Conservation (phyloP, 306 rosid species). For the Calophaca sinica region DNA sequence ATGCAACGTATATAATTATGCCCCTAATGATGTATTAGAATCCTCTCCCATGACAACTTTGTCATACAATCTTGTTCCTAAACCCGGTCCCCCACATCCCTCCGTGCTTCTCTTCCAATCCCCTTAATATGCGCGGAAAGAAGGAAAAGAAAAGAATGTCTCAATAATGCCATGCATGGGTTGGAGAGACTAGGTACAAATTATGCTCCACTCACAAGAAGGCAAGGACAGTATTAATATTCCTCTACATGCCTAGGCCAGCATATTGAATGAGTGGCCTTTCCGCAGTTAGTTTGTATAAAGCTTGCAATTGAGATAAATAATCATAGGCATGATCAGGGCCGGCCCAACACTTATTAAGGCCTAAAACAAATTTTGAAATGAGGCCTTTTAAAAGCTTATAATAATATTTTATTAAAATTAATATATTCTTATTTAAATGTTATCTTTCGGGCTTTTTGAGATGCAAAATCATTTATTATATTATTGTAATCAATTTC, state of each 20-base stretch:
- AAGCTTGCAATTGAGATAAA: slow-evolving; percentile 26
- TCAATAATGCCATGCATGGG: slow-evolving; percentile 10
- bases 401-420: too few species aligned
- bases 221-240: neutral
- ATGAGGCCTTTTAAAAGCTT: too few species aligned
- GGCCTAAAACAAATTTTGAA: too few species aligned
- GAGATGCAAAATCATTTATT: too few species aligned
- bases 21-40: slow-evolving; percentile 50
- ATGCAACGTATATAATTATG: slow-evolving; percentile 50
- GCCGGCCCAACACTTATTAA: too few species aligned
- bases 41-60: slow-evolving; percentile 52
- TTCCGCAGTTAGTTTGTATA: slow-evolving; percentile 41
- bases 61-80: slow-evolving; percentile 19
- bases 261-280: slow-evolving; percentile 20
- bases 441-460: too few species aligned
- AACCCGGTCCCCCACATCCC: slow-evolving; percentile 49
- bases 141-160: slow-evolving; percentile 32
- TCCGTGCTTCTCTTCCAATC: slow-evolving; percentile 26
- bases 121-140: slow-evolving; percentile 53
- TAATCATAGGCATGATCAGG: neutral
- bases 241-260: slow-evolving; percentile 48
- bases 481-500: too few species aligned
- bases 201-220: slow-evolving; percentile 33
- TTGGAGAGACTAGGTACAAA: slow-evolving; percentile 26
- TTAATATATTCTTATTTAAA: too few species aligned